Evolutionary conservation across 2,329 filamentous ascomycete species (phyloP).

Genomic region (Nemania bipapillata): DNA sequence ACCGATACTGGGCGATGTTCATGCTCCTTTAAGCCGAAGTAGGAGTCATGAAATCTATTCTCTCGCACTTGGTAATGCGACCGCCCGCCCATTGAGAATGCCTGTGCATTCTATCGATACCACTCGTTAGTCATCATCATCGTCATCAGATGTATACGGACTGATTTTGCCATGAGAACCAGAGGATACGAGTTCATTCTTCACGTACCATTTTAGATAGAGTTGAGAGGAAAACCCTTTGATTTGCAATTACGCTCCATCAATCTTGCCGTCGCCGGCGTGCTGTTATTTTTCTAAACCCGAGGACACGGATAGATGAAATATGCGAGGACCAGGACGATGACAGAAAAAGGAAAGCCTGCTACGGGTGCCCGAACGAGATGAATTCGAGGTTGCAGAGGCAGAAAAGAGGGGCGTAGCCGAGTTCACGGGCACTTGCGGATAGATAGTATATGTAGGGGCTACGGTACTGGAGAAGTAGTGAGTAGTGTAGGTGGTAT

Average conservation of each 20-base stretch:
- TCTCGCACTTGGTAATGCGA: constrained; percentile 64
- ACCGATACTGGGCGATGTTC: constrained; percentile 72
- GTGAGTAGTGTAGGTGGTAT: constrained; percentile 14
- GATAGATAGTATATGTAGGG: constrained; percentile 21
- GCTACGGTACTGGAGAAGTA: not conserved
- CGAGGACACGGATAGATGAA: constrained; percentile 46
- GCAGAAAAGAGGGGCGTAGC: constrained; percentile 45
- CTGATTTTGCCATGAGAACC: not conserved
- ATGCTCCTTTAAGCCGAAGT: constrained; percentile 69
- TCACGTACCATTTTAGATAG: constrained; percentile 41
- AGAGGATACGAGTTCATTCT: not conserved
- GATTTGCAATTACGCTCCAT: constrained; percentile 42
- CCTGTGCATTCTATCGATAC: constrained; percentile 46
- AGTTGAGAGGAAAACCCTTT: constrained; percentile 27
- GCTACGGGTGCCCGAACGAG: constrained; percentile 45
- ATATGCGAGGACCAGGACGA: constrained; percentile 43
- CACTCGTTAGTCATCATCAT: constrained; percentile 35
- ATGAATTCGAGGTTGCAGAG: constrained; percentile 50
- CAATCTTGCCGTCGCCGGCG: constrained; percentile 52
- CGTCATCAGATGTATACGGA: no score
- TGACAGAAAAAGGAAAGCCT: constrained; percentile 44
- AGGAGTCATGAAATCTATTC: constrained; percentile 64
- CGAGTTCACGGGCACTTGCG: constrained; percentile 45
- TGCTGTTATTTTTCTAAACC: constrained; percentile 45
- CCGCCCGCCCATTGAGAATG: constrained; percentile 46